Evolutionary conservation across 805 yeast species (phyloP).

Genomic region (Candida stauntonica): DNA sequence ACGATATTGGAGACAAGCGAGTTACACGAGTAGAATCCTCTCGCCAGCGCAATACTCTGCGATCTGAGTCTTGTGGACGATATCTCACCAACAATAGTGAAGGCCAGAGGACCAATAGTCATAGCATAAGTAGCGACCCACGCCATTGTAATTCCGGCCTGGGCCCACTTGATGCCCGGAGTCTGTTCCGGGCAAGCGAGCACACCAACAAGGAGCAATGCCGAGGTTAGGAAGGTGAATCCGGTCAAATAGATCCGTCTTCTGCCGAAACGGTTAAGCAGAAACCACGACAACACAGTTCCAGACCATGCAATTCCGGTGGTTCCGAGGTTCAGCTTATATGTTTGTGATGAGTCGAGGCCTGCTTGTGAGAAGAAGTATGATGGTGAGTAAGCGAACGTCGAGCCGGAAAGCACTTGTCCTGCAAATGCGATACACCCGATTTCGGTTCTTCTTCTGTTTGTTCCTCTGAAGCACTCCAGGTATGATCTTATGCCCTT

Average conservation of each 20-base stretch:
- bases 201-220: constrained; percentile 16
- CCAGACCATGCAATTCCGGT: constrained; percentile 32
- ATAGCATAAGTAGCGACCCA: constrained; percentile 30
- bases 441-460: constrained; percentile 40
- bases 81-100: constrained; percentile 34
- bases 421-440: constrained; percentile 36
- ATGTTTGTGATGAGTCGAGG: constrained; percentile 29
- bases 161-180: constrained; percentile 20
- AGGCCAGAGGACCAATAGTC: constrained; percentile 38
- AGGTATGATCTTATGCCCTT: constrained; percentile 26
- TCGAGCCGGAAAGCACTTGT: constrained; percentile 44
- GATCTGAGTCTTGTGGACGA: constrained; percentile 37
- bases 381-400: constrained; percentile 42
- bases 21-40: constrained; percentile 29
- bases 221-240: constrained; percentile 19
- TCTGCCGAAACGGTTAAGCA: constrained; percentile 30
- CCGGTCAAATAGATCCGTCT: constrained; percentile 30
- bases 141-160: constrained; percentile 16
- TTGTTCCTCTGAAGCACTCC: constrained; percentile 41
- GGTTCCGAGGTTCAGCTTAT: constrained; percentile 32
- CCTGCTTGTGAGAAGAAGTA: constrained; percentile 49
- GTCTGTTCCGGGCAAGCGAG: constrained; percentile 17
- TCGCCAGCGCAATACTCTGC: constrained; percentile 34
- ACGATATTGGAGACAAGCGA: constrained; percentile 33
- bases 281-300: constrained; percentile 30